Conservation (phyloP, 2,329 filamentous ascomycete genomes). For the Trichoderma lentiforme region DNA sequence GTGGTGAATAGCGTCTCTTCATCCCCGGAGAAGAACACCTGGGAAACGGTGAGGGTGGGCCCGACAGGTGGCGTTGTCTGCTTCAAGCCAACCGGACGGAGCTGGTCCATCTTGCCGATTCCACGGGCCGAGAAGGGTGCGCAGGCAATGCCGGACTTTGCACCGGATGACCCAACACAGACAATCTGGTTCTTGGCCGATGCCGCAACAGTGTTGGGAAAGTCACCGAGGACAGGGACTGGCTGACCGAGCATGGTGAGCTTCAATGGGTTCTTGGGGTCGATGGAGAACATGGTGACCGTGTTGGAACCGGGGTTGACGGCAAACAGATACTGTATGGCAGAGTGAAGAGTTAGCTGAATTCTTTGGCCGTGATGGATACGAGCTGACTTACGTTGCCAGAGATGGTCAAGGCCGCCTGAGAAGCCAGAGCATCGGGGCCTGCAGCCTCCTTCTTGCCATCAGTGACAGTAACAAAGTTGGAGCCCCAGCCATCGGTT, state of each 20-base stretch:
- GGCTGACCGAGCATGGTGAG: slow-evolving; percentile 44
- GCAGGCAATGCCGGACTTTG: slow-evolving; percentile 45
- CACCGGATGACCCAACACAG: slow-evolving; percentile 46
- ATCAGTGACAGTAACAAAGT: slow-evolving; percentile 35
- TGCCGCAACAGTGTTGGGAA: slow-evolving; percentile 50
- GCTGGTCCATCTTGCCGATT: slow-evolving; percentile 42
- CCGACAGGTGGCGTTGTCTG: slow-evolving; percentile 58
- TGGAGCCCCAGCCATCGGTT: slow-evolving; percentile 48
- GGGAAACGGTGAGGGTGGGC: slow-evolving; percentile 57
- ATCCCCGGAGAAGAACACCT: slow-evolving; percentile 57
- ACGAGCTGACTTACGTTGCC: slow-evolving; percentile 43
- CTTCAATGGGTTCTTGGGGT: slow-evolving; percentile 39
- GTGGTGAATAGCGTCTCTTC: slow-evolving; percentile 50
- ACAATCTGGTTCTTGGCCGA: slow-evolving; percentile 42
- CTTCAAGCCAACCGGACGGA: slow-evolving; percentile 46
- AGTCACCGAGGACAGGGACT: slow-evolving; percentile 45
- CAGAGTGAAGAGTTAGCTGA: background rate
- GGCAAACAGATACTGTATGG: slow-evolving; percentile 47
- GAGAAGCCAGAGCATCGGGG: slow-evolving; percentile 50
- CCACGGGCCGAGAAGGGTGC: slow-evolving; percentile 37
- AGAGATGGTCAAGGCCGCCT: slow-evolving; percentile 47
- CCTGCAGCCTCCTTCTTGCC: slow-evolving; percentile 36
- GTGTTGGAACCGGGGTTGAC: slow-evolving; percentile 53
- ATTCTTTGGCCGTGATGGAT: background rate
- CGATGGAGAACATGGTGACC: slow-evolving; percentile 48